Evolutionary conservation across 108 stramenopile genomes (phyloP).

Genomic region (Nannochloropsis gaditana): DNA sequence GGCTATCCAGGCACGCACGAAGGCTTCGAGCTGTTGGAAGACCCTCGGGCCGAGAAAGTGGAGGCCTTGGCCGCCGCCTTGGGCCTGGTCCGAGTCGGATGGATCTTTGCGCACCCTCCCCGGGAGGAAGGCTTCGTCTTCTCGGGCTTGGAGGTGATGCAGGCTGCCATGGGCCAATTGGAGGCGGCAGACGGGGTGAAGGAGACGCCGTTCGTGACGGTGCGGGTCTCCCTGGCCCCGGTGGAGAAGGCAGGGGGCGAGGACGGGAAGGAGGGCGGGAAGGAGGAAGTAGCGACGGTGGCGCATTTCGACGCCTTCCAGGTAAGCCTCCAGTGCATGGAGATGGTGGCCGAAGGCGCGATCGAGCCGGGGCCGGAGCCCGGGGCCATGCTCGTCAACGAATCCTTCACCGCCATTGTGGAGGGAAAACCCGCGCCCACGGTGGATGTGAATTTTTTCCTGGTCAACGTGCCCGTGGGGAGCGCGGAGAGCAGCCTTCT

Average conservation of each 20-base stretch:
- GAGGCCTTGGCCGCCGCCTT: conserved; percentile 67
- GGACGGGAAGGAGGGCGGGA: conserved; percentile 18
- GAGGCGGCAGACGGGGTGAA: conserved; percentile 83
- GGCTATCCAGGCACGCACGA: conserved; percentile 35
- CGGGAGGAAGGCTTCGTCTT: conserved; percentile 83
- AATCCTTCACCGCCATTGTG: conserved; percentile 93
- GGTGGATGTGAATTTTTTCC: conserved; percentile 90
- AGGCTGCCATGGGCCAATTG: conserved; percentile 86
- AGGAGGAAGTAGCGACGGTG: background rate
- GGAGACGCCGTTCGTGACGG: conserved; percentile 88
- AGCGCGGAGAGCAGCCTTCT: conserved; percentile 77
- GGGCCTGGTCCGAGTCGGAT: conserved; percentile 76
- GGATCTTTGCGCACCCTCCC: conserved; percentile 92
- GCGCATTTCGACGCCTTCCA: conserved; percentile 81
- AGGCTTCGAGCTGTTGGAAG: conserved; percentile 78
- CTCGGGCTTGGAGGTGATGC: conserved; percentile 73
- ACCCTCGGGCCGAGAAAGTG: conserved; percentile 78
- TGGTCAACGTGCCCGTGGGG: conserved; percentile 84
- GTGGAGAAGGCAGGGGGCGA: conserved; percentile 5
- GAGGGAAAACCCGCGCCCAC: conserved; percentile 77
- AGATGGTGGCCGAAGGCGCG: conserved; percentile 96
- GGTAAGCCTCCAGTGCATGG: conserved; percentile 89
- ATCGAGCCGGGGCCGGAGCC: conserved; percentile 57
- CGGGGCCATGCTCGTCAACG: conserved; percentile 75
- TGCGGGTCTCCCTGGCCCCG: conserved; percentile 66